These are phyloP conservation scores for Fusarium sublunatum DNA, from an alignment of 2,329 filamentous ascomycete genomes.

Conservation along the genomic window DNA sequence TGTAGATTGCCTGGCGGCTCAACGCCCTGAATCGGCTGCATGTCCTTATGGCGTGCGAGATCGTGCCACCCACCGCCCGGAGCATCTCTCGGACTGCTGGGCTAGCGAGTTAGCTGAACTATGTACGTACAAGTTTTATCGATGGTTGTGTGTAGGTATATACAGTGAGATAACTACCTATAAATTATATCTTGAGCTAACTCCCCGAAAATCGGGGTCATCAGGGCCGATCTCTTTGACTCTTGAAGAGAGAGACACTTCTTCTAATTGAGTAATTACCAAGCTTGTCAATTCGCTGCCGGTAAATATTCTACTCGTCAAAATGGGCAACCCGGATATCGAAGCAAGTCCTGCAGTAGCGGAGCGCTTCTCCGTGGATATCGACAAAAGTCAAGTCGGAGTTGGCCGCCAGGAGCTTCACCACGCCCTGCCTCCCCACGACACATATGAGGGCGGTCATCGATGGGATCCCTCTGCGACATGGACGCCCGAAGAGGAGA, in stretches of 20 bases:
- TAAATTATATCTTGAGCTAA: conserved; percentile 37
- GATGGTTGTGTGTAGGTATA: conserved; percentile 14
- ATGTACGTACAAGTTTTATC: conserved; percentile 1
- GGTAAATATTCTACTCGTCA: not conserved
- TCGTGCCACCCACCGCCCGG: conserved; percentile 40
- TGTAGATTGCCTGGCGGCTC: conserved; percentile 6
- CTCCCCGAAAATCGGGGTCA: conserved; percentile 19
- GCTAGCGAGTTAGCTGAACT: conserved; percentile 3
- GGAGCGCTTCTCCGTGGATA: conserved; percentile 43
- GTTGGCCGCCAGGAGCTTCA: conserved; percentile 56
- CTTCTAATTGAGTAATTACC: not conserved
- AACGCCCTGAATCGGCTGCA: conserved; percentile 35
- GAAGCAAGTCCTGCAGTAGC: conserved; percentile 43
- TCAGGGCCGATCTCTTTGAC: conserved; percentile 16
- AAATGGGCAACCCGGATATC: conserved; percentile 46
- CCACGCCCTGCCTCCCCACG: conserved; percentile 45
- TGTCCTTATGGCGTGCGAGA: conserved; percentile 43
- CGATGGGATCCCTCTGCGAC: conserved; percentile 54
- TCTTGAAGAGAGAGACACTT: not conserved
- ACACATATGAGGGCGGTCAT: conserved; percentile 55
- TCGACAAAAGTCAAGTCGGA: conserved; percentile 43
- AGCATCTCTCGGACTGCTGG: conserved; percentile 31
- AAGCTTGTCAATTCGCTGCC: not conserved
- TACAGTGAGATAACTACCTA: conserved; percentile 8
- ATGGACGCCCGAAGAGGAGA: conserved; percentile 70